Evolutionary conservation across 2,329 filamentous ascomycete species (phyloP), one percentile per base, ranked within the genome.

Genomic region (Lachnellula hyalina): DNA sequence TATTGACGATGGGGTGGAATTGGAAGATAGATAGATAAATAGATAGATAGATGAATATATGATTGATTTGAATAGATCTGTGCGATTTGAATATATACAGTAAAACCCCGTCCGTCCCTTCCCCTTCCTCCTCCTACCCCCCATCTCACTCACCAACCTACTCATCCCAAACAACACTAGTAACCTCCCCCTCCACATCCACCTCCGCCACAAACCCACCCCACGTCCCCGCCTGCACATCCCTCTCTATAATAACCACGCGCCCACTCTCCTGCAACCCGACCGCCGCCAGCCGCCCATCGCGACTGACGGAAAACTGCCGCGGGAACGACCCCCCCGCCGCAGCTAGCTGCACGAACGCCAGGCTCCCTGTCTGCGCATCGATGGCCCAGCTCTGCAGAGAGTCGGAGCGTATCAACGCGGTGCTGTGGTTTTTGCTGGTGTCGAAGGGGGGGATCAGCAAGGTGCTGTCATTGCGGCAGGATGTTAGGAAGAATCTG

Each of bases 401-500:
- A 0, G 86, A 80, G 68, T 89, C 86, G 0, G 84, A 85, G 8
- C 75, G 66, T 53, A 83, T 73, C 12, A 63, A 57, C 8, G 74
- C 76, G 59, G 62, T 70, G 65, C 77, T 73, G 61, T 64, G 57
- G 21, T 2, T 2, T 21, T 25, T 25, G 25, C 21, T 25, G 55
- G 70, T 52, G 63, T 78, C 74, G 61, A 74, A 75, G 69, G 75
- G 75, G 54, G 74, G 70, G 53, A 80, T 74, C 14, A 64, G 64
- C 66, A 85, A 79, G 21, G 77, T 71, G 45, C 73, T 74, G 65
- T 86, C 85, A 65, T 80, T 79, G 58, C 89, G 84, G 59, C 87
- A 87, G 2, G 85, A 86, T 42, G 87, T 77, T 61, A 87, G 75
- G 50, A 91, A 67, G 73, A 83, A 88, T 36, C 77, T 79, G 56